phyloP scores from a whole-genome alignment of 2,329 filamentous ascomycete genomes.

The Ascochyta fabae region DNA sequence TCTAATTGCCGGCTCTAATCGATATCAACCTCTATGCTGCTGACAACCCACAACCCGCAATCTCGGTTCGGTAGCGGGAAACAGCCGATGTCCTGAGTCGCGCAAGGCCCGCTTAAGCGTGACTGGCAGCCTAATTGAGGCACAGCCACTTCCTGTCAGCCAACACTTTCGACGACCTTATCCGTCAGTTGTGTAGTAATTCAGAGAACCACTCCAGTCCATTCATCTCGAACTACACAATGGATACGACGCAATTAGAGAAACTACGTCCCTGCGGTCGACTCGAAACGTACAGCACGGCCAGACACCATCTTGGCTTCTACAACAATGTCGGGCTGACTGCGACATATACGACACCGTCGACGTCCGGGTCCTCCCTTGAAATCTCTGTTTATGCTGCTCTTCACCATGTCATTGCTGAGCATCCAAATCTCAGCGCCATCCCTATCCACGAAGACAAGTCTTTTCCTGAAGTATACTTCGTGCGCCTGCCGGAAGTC shows the following conservation, averaged over 20 bases:
- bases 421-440: slow-evolving; percentile 54
- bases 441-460: slow-evolving; percentile 51
- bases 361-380: background rate
- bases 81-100: background rate
- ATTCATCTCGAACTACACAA: background rate
- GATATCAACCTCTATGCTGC: too few relatives aligned
- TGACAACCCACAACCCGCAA: background rate
- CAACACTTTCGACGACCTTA: background rate
- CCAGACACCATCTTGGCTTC: slow-evolving; percentile 51
- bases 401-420: slow-evolving; percentile 42
- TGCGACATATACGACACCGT: slow-evolving; percentile 32
- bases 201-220: background rate
- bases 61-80: background rate
- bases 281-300: slow-evolving; percentile 54
- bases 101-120: background rate
- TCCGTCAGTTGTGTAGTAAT: background rate
- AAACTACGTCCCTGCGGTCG: slow-evolving; percentile 38
- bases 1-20: too few relatives aligned
- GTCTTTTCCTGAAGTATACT: slow-evolving; percentile 50
- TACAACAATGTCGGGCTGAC: slow-evolving; percentile 54
- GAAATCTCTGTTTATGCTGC: slow-evolving; percentile 29
- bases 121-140: background rate
- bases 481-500: slow-evolving; percentile 53
- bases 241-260: slow-evolving; percentile 13
- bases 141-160: background rate